phyloP scores from a whole-genome alignment of 495 filamentous ascomycete genomes.

The Bacidia rubella region DNA sequence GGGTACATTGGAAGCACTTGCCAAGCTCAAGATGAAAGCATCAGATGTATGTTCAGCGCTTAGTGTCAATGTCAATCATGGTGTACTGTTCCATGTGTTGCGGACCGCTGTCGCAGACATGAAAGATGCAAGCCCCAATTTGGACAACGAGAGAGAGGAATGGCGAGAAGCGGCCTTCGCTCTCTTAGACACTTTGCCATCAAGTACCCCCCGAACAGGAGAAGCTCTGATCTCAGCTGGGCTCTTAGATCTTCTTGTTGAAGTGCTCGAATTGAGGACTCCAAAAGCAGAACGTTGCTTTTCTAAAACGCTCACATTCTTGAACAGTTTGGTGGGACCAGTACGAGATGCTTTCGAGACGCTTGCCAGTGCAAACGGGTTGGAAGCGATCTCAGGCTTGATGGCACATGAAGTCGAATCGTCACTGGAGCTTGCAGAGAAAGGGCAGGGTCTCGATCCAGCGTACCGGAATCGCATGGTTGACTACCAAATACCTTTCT shows the following conservation, averaged over 20 bases:
- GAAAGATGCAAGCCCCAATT: slow-evolving; percentile 41
- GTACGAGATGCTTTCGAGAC: slow-evolving; percentile 68
- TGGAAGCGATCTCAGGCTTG: slow-evolving; percentile 76
- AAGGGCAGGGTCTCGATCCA: slow-evolving; percentile 60
- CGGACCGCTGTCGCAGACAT: slow-evolving; percentile 80
- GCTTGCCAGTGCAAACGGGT: slow-evolving; percentile 62
- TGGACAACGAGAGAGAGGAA: slow-evolving; percentile 52
- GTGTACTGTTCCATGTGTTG: slow-evolving; percentile 85
- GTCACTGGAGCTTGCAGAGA: slow-evolving; percentile 47
- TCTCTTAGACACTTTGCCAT: slow-evolving; percentile 62
- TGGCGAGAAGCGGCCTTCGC: slow-evolving; percentile 84
- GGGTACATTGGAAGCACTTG: slow-evolving; percentile 63
- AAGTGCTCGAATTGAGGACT: slow-evolving; percentile 75
- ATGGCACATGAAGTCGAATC: slow-evolving; percentile 65
- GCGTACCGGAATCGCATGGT: slow-evolving; percentile 66
- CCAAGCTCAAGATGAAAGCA: slow-evolving; percentile 61
- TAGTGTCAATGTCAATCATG: slow-evolving; percentile 88
- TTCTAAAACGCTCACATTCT: slow-evolving; percentile 64
- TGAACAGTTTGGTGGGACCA: slow-evolving; percentile 74
- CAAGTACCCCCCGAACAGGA: slow-evolving; percentile 52
- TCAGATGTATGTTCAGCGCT: slow-evolving; percentile 74
- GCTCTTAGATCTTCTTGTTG: slow-evolving; percentile 74
- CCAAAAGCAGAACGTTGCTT: slow-evolving; percentile 68
- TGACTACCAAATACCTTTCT: slow-evolving; percentile 86
- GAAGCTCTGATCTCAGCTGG: slow-evolving; percentile 73